phyloP scores from a whole-genome alignment of 208 protist genomes.

The Phytomonas francai region DNA sequence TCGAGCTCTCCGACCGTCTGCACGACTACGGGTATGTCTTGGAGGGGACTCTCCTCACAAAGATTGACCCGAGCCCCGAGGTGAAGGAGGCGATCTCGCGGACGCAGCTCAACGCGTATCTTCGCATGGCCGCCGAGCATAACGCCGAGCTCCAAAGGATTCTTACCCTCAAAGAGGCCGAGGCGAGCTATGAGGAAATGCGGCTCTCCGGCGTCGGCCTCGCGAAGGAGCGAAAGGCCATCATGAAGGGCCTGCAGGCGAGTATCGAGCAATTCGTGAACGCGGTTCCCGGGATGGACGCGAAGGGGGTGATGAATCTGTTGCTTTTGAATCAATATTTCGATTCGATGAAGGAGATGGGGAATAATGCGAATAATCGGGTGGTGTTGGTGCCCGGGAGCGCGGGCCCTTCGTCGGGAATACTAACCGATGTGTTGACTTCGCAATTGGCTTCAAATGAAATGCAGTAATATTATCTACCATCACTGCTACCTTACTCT shows the following conservation, averaged over 20 bases:
- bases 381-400: slow-evolving; percentile 43
- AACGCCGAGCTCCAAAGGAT: slow-evolving; percentile 69
- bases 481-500: slow-evolving; percentile 15
- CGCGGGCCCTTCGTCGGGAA: background rate
- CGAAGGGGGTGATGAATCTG: slow-evolving; percentile 63
- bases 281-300: slow-evolving; percentile 31
- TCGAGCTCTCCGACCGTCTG: slow-evolving; percentile 55
- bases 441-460: slow-evolving; percentile 14
- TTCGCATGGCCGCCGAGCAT: slow-evolving; percentile 50
- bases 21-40: slow-evolving; percentile 50
- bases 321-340: slow-evolving; percentile 81
- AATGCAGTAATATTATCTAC: slow-evolving; percentile 22
- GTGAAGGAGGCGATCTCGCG: slow-evolving; percentile 75
- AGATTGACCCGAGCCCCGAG: slow-evolving; percentile 54
- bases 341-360: slow-evolving; percentile 75
- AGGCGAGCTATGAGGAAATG: slow-evolving; percentile 69
- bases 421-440: slow-evolving; percentile 29
- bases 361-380: slow-evolving; percentile 21
- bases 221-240: slow-evolving; percentile 56
- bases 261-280: slow-evolving; percentile 55
- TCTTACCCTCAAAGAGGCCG: slow-evolving; percentile 45
- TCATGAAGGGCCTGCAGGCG: slow-evolving; percentile 58
- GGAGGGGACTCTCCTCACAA: slow-evolving; percentile 58
- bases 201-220: slow-evolving; percentile 60
- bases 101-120: slow-evolving; percentile 63